A percentile compares a stretch with the other conserved stretches of the same genome.
Evolutionary conservation across 2,329 filamentous ascomycete species (phyloP).

Genomic region (Pseudopyricularia cyperi): DNA sequence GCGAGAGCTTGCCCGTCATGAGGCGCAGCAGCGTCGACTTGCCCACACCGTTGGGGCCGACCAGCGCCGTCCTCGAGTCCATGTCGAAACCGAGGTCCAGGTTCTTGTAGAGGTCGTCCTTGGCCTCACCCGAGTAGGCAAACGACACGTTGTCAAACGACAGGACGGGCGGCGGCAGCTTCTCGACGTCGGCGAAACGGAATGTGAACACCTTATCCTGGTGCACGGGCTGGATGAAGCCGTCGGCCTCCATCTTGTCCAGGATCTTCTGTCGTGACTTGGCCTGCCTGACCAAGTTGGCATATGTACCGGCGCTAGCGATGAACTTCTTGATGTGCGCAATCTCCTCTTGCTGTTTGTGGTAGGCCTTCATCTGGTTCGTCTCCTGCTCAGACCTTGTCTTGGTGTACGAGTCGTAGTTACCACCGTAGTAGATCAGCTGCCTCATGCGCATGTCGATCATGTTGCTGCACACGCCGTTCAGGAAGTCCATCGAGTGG

Average conservation of each 20-base stretch:
- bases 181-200: constrained; percentile 96
- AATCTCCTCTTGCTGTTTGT: constrained; percentile 99
- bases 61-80: constrained; percentile 94
- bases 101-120: constrained; percentile 92
- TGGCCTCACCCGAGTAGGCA: constrained; percentile 81
- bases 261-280: constrained; percentile 99
- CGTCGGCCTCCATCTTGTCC: constrained; percentile 99
- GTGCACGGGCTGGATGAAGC: constrained; percentile 85
- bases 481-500: constrained; percentile 97
- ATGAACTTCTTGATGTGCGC: constrained; percentile 99
- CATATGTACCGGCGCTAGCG: constrained; percentile 97
- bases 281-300: constrained; percentile 96
- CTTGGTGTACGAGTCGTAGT: constrained; percentile 98
- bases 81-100: constrained; percentile 98
- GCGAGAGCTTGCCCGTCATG: constrained; percentile 90
- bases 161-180: constrained; percentile 93
- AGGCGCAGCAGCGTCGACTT: constrained; percentile 93
- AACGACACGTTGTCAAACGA: constrained; percentile 97
- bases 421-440: constrained; percentile 97
- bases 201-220: constrained; percentile 88
- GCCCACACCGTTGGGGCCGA: constrained; percentile 97
- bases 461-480: constrained; percentile 97
- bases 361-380: constrained; percentile 98
- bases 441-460: constrained; percentile 89
- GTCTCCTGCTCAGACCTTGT: constrained; percentile 85